Conservation (phyloP, 768 basidiomycete species). For the Tulasnella sp. region DNA sequence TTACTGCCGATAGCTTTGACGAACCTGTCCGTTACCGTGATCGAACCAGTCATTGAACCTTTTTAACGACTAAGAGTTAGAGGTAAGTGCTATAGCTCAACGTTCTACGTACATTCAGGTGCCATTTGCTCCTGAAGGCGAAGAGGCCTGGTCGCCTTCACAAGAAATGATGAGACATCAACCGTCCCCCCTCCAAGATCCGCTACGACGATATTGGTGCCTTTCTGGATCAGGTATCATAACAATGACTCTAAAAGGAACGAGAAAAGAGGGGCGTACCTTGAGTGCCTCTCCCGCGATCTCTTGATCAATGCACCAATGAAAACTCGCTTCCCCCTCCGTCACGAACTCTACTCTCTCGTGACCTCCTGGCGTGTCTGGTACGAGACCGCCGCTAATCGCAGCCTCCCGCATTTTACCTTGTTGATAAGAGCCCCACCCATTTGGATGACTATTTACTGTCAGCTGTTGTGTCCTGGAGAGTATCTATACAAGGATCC, state of each 20-base stretch:
- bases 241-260: neutral
- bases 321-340: constrained; percentile 59
- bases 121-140: constrained; percentile 77
- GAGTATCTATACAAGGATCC: neutral
- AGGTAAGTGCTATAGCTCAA: constrained; percentile 36
- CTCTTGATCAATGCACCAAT: constrained; percentile 52
- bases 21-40: constrained; percentile 53
- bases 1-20: neutral
- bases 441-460: constrained; percentile 45
- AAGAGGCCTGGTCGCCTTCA: constrained; percentile 67
- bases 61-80: constrained; percentile 46
- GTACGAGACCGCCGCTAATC: constrained; percentile 49
- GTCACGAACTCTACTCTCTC: constrained; percentile 52
- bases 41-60: constrained; percentile 55
- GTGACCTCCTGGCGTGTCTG: constrained; percentile 46
- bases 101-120: constrained; percentile 60
- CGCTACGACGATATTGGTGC: constrained; percentile 47
- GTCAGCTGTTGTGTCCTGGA: neutral
- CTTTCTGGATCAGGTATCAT: neutral
- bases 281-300: constrained; percentile 43
- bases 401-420: constrained; percentile 52
- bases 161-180: constrained; percentile 58
- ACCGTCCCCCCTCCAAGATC: constrained; percentile 57
- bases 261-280: constrained; percentile 34
- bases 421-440: constrained; percentile 55